A percentile compares a stretch with the other conserved stretches of the same genome.
Conservation (phyloP, 805 yeast genomes). For the Yarrowia sp. region DNA sequence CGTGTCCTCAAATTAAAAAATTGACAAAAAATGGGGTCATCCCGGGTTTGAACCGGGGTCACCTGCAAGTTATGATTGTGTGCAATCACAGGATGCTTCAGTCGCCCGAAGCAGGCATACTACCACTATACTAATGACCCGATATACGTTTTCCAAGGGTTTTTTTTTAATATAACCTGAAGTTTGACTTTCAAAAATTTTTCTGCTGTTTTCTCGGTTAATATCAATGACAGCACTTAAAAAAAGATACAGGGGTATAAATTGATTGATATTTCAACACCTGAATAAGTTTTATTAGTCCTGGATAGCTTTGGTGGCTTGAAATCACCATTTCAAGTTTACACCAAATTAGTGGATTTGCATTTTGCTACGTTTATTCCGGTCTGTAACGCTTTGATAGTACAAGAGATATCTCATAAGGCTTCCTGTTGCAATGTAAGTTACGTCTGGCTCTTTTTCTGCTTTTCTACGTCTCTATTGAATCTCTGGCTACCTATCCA, state of each 20-base stretch:
- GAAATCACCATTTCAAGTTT: neutral
- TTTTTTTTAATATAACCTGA: neutral
- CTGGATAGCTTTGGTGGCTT: no score
- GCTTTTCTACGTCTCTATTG: no score
- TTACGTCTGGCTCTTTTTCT: no score
- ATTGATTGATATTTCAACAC: neutral
- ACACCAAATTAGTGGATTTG: neutral
- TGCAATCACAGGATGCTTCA: conserved; percentile 38
- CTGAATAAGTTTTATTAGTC: neutral
- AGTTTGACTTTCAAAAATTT: neutral
- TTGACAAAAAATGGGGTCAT: conserved; percentile 49
- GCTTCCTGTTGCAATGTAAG: no score
- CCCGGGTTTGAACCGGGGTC: conserved; percentile 53
- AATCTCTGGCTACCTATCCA: no score
- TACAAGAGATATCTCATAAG: no score
- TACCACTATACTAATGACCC: conserved; percentile 40
- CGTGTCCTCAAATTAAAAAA: conserved; percentile 1
- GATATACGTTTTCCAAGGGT: neutral
- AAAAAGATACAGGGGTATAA: no score
- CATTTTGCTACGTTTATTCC: no score
- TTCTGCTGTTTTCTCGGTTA: neutral
- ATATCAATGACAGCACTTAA: neutral
- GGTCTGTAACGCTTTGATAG: no score
- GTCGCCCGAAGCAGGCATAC: conserved; percentile 40
- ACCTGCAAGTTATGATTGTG: conserved; percentile 47